Base-by-base conservation (phyloP, 495 filamentous ascomycete genomes). In the Coniosporium apollinis region DNA sequence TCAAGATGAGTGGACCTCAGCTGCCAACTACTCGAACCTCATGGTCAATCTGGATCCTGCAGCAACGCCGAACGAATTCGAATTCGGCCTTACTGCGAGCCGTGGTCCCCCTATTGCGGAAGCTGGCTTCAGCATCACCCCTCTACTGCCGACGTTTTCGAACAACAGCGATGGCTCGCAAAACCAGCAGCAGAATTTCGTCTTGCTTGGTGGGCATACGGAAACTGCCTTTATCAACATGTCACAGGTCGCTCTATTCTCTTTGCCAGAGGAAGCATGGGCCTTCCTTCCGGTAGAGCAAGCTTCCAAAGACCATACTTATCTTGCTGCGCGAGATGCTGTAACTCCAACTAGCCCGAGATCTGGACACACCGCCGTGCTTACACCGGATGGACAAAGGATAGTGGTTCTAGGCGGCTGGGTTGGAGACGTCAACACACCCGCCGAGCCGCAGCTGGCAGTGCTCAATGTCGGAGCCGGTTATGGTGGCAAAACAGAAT, bases 191-290 rank as follows among this genome's bases (percentile, higher is more conserved):
- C 74, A 74, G 33, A 73, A 73, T 34, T 86, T 79, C 34, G 72
- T 94, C 5, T 57, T 96, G 10, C 59, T 94, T 26, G 87, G 86
- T 9, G 87, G 87, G 0, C 82, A 94, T 50, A 93, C 85, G 0
- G 61, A 71, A 42, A 46, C 60, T 10, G 87, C 83, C 0, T 94
- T 94, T 45, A 72, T 93, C 50, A 92, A 94, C 51, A 93, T 91
- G 79, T 84, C 79, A 21, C 79, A 83, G 39, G 69, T 87, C 6
- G 87, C 87, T 0, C 58, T 96, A 1, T 94, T 85, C 60, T 82
- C 71, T 18, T 60, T 92, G 13, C 87, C 87, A 3, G 76, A 91
- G 44, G 73, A 81, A 43, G 79, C 67, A 37, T 96, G 87, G 87
- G 72, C 65, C 25, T 94, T 89, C 51, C 57, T 86, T 4, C 62